Conservation (phyloP, 139 green algal genomes). For the Choricystis sp. region DNA sequence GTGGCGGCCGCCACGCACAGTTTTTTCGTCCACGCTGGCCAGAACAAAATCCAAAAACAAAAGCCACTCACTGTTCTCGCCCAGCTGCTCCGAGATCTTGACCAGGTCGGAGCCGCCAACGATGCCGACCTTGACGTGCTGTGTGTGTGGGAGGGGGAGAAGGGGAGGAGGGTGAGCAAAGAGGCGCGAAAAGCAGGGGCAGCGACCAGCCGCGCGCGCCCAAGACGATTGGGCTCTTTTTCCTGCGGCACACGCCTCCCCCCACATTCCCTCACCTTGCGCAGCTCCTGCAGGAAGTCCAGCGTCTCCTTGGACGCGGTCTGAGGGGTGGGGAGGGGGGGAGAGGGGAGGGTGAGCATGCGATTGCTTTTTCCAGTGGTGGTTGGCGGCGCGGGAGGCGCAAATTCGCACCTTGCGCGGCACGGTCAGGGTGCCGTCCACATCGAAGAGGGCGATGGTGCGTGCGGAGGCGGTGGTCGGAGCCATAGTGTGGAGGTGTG, state of each 20-base stretch:
- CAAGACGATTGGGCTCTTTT: no score
- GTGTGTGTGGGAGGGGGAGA: constrained; percentile 1
- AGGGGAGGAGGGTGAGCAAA: background rate
- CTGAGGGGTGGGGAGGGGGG: background rate
- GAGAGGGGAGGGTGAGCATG: background rate
- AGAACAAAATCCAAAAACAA: background rate
- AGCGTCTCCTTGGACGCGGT: constrained; percentile 23
- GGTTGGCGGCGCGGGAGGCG: no score
- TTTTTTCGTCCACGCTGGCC: no score
- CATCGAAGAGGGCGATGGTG: constrained; percentile 83
- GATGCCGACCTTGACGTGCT: constrained; percentile 82
- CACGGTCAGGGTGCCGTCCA: constrained; percentile 86
- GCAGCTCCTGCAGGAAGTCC: constrained; percentile 64
- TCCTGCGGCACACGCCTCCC: no score
- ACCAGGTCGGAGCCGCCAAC: constrained; percentile 89
- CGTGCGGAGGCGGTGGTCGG: no score
- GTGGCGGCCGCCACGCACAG: no score
- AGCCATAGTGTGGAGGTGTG: no score
- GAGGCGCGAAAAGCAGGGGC: background rate
- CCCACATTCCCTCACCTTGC: constrained; percentile 58
- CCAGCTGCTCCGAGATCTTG: constrained; percentile 97
- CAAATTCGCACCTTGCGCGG: constrained; percentile 61
- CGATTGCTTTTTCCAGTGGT: no score
- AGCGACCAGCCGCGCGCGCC: background rate
- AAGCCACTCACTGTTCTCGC: constrained; percentile 43